phyloP scores from a whole-genome alignment of 1,284 basidiomycete species.

The Apiotrichum laibachii region DNA sequence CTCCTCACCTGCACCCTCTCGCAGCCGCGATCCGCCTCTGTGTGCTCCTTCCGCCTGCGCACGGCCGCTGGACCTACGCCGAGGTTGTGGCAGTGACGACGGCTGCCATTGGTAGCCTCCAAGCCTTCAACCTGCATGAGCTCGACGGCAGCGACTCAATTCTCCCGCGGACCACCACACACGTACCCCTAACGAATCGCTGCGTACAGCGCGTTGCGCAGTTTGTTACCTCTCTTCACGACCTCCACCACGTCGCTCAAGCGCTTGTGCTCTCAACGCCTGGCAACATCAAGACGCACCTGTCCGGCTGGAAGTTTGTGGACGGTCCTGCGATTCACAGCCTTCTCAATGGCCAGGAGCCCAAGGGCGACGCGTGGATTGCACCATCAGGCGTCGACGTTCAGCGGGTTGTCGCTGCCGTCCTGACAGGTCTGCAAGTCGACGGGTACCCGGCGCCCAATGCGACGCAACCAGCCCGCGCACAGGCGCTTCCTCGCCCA shows the following conservation, averaged over 20 bases:
- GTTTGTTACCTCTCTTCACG: background rate
- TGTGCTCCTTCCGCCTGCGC: background rate
- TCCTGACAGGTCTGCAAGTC: too few relatives aligned
- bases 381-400: too few relatives aligned
- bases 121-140: background rate
- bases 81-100: background rate
- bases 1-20: background rate
- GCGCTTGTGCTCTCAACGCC: background rate
- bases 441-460: too few relatives aligned
- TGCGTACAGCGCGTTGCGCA: conserved; percentile 1
- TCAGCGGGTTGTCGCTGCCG: too few relatives aligned
- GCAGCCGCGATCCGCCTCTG: background rate
- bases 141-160: background rate
- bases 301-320: background rate
- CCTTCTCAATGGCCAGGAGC: background rate
- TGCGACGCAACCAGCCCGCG: too few relatives aligned
- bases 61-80: background rate
- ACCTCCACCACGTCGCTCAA: background rate
- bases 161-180: background rate
- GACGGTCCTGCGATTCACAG: background rate
- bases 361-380: background rate
- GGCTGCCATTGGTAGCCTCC: background rate
- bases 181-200: background rate
- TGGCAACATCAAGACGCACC: background rate
- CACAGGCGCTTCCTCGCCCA: too few relatives aligned